Evolutionary conservation across 2,329 filamentous ascomycete species (phyloP).

Genomic region (Teratosphaeria destructans): DNA sequence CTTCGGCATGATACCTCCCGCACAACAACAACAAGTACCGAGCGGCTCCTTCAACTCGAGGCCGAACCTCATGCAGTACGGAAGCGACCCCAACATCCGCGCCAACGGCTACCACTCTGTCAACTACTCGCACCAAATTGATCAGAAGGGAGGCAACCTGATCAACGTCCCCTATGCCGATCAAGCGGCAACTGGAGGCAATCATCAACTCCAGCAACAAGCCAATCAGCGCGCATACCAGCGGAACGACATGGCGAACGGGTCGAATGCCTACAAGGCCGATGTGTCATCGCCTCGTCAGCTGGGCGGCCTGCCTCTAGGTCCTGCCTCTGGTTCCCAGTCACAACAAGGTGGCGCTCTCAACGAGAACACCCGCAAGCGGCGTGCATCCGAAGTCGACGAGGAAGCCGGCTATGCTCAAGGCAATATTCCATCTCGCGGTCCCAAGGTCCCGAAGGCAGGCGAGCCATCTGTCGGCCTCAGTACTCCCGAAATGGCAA

Average conservation of each 20-base stretch:
- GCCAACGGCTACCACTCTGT: background rate
- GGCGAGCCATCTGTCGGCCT: slow-evolving; percentile 1
- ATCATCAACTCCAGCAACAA: background rate
- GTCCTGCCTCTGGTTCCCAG: background rate
- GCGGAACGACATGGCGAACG: background rate
- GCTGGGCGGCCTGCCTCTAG: background rate
- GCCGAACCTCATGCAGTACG: background rate
- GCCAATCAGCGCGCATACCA: background rate
- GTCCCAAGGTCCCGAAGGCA: slow-evolving; percentile 7
- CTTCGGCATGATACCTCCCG: background rate
- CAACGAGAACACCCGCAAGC: background rate
- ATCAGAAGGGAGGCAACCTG: background rate
- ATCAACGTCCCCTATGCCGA: background rate
- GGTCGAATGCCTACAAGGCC: background rate
- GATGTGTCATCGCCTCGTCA: background rate
- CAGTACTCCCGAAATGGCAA: slow-evolving; percentile 2
- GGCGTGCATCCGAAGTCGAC: background rate
- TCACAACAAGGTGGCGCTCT: background rate
- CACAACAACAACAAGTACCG: background rate
- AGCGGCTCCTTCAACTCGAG: background rate
- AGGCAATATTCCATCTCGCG: slow-evolving; percentile 3
- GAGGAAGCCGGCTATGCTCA: background rate
- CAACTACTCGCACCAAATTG: background rate
- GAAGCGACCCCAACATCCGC: background rate
- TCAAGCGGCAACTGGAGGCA: background rate